Evolutionary conservation across 495 filamentous ascomycete genomes (phyloP).

Genomic region (Penicillium egyptiacum): DNA sequence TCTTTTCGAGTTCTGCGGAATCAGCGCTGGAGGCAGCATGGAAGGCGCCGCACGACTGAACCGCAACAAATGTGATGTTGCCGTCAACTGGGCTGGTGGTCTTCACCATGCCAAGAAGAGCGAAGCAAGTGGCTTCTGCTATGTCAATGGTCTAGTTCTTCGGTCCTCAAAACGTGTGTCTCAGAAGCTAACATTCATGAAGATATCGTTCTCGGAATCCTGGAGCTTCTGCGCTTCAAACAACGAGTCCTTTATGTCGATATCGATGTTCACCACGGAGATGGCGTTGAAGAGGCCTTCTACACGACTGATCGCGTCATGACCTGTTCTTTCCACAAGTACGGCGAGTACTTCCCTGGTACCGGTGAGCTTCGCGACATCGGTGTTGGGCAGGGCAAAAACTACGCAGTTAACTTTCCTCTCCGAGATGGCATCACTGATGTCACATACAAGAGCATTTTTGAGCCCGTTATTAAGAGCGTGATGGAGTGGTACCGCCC

Average conservation of each 20-base stretch:
- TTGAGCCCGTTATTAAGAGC: constrained; percentile 87
- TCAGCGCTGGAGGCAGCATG: constrained; percentile 96
- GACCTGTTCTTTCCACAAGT: constrained; percentile 98
- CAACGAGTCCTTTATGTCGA: constrained; percentile 95
- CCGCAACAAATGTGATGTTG: constrained; percentile 92
- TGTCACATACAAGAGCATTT: constrained; percentile 85
- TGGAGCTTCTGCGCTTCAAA: constrained; percentile 92
- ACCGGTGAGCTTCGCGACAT: constrained; percentile 95
- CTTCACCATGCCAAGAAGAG: constrained; percentile 97
- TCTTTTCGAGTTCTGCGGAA: constrained; percentile 96
- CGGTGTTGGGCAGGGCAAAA: constrained; percentile 86
- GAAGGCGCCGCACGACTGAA: constrained; percentile 93
- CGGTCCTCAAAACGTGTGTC: not conserved
- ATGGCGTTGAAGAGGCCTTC: constrained; percentile 97
- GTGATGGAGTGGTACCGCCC: constrained; percentile 97
- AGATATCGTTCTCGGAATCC: constrained; percentile 97
- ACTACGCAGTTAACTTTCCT: constrained; percentile 96
- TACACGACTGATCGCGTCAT: constrained; percentile 98
- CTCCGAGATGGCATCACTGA: constrained; percentile 96
- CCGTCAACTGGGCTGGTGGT: constrained; percentile 96
- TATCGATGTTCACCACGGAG: constrained; percentile 97
- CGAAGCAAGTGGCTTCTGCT: constrained; percentile 96
- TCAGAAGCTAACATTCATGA: constrained; percentile 8
- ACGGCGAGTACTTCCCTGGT: constrained; percentile 97
- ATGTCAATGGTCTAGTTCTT: constrained; percentile 80